Evolutionary conservation across 2,329 filamentous ascomycete species (phyloP), one percentile per base, ranked within the genome.

Genomic region (Sarocladiaceae sp.): DNA sequence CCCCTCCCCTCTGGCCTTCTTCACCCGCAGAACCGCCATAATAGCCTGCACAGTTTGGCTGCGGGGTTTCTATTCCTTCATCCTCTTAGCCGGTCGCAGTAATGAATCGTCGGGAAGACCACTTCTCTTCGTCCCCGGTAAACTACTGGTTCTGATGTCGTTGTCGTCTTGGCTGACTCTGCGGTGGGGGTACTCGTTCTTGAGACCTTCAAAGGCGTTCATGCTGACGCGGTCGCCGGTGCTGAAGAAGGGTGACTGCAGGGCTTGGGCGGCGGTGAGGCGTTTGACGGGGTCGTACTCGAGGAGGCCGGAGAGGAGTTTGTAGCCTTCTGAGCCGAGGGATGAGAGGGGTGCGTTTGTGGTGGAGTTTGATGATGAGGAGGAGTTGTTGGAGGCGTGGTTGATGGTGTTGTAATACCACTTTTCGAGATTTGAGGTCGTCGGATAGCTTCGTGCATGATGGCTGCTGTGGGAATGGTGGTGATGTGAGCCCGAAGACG

Each of bases 141-240:
- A 69, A 66, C 90, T 96, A 39, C 86, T 86, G 1, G 89, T 92
- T n/a, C 90, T 79, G 53, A 97, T 97, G 68, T 97, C 94, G 61
- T 96, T 96, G 65, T 97, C 91, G 63, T 99, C 94, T 61, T 95
- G 87, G 60, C 88, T 96, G 36, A 99, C 92, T 47, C 93, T 82
- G 7, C 94, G 80, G 63, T 91, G 85, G 0, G 94, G 94, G 67
- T 99, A 99, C 62, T 94, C 90, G 56, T 84, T 84, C 69, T 90
- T 90, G 50, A 91, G 78, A 0, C 92, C 91, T 62, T 96, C 90
- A 60, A 99, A 99, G 64, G 91, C 97, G 64, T 96, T 94, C 35
- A 83, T 78, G 36, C 80, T 87, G 17, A 94, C 82, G 55, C 83
- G 82, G 20, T 88, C 85, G 2, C 85, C 85, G 61, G 84, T 84